A percentile compares a stretch with the other conserved stretches of the same genome.
Conservation (phyloP, 2,329 filamentous ascomycete genomes). For the Fusarium mundagurra region DNA sequence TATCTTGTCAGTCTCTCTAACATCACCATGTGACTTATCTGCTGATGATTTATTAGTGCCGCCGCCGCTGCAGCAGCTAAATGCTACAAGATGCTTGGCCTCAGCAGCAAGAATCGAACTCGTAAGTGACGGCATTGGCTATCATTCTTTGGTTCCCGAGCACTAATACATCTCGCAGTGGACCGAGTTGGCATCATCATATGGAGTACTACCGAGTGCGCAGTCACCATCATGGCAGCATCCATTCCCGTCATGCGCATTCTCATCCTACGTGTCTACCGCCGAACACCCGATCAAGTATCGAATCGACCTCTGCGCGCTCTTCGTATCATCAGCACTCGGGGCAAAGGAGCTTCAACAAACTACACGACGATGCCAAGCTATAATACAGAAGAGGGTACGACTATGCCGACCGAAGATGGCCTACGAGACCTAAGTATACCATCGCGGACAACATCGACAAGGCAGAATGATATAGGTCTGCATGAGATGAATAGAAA, state of each 20-base stretch:
- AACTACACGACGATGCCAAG: neutral
- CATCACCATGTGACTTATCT: fast-evolving
- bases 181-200: neutral
- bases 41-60: neutral
- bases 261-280: neutral
- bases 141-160: fast-evolving
- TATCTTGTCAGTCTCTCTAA: neutral
- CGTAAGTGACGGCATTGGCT: fast-evolving
- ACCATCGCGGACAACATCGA: too few species aligned
- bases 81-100: neutral
- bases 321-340: neutral
- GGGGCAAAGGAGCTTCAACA: neutral
- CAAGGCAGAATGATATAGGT: too few species aligned
- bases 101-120: neutral
- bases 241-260: neutral
- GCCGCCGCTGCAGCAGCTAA: neutral
- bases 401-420: fast-evolving
- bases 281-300: neutral
- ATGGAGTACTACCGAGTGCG: neutral
- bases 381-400: neutral
- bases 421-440: fast-evolving
- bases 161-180: neutral
- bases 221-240: neutral
- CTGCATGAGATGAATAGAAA: neutral
- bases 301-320: neutral